phyloP scores from a whole-genome alignment of 2,329 filamentous ascomycete genomes.

The Alternaria novae-zelandiae region DNA sequence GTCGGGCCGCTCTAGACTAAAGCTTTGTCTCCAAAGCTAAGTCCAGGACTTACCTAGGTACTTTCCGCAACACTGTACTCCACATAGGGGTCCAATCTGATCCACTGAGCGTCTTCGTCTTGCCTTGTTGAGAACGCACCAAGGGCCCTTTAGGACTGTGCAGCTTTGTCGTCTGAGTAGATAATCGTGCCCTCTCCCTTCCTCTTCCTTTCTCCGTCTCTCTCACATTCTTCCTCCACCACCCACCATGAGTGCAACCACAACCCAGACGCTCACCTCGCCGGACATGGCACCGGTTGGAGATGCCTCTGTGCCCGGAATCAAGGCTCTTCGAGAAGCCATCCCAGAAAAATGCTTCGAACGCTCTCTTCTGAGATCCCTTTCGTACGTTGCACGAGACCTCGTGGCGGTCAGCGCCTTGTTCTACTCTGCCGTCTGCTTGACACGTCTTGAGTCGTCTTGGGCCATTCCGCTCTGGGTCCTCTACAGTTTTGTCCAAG shows the following conservation, averaged over 20 bases:
- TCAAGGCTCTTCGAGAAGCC: conserved; percentile 32
- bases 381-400: conserved; percentile 33
- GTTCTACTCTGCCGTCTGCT: conserved; percentile 21
- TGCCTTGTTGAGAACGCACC: background rate
- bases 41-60: background rate
- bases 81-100: background rate
- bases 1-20: background rate
- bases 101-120: background rate
- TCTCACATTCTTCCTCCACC: background rate
- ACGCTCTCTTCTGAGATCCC: conserved; percentile 28
- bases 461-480: conserved; percentile 52
- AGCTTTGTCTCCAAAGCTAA: background rate
- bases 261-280: background rate
- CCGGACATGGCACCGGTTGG: background rate
- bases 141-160: background rate
- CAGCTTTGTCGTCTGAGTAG: background rate
- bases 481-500: conserved; percentile 68
- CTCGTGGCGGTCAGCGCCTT: conserved; percentile 25
- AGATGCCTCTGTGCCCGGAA: background rate
- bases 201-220: background rate
- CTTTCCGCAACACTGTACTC: background rate
- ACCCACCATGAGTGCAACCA: background rate
- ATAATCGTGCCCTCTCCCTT: background rate
- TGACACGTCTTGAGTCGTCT: conserved; percentile 24
- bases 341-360: conserved; percentile 35